phyloP scores from a whole-genome alignment of 345 rosid genomes.

The Dipteronia dyeriana region DNA sequence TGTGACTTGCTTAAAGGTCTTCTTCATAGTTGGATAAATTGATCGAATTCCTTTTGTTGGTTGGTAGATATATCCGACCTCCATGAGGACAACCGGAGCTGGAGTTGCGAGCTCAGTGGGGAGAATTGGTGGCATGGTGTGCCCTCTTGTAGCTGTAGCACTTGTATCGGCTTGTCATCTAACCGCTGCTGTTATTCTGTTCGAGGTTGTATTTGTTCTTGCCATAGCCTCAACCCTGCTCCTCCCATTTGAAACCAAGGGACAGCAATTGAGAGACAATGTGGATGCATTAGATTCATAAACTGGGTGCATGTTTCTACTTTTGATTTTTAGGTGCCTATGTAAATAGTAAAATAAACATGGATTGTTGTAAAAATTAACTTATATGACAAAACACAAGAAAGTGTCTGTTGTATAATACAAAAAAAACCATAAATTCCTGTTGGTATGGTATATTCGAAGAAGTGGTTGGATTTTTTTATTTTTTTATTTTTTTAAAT shows the following conservation, averaged over 20 bases:
- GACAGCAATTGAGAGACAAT: constrained; percentile 42
- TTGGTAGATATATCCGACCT: constrained; percentile 56
- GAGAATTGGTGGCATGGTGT: constrained; percentile 64
- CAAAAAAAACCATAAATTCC: no score
- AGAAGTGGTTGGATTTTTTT: no score
- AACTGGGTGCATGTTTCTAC: background rate
- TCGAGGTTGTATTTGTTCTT: constrained; percentile 34
- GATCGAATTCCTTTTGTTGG: background rate
- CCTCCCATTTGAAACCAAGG: constrained; percentile 63
- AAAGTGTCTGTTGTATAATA: no score
- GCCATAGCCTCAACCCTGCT: constrained; percentile 42
- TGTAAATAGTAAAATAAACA: background rate
- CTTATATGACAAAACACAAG: background rate
- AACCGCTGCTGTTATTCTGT: constrained; percentile 41
- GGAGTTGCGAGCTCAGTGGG: constrained; percentile 67
- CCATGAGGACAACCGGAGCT: constrained; percentile 57
- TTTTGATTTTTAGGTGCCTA: background rate
- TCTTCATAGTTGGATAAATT: background rate
- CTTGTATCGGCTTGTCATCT: constrained; percentile 60
- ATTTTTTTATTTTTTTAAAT: no score
- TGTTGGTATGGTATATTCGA: no score
- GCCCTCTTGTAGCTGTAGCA: constrained; percentile 58
- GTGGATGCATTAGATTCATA: background rate
- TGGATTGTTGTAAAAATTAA: background rate
- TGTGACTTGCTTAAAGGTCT: background rate